A percentile compares a stretch with the other conserved stretches of the same genome.
Evolutionary conservation across 306 rosid species (phyloP).

Genomic region (Pterocarpus santalinus): DNA sequence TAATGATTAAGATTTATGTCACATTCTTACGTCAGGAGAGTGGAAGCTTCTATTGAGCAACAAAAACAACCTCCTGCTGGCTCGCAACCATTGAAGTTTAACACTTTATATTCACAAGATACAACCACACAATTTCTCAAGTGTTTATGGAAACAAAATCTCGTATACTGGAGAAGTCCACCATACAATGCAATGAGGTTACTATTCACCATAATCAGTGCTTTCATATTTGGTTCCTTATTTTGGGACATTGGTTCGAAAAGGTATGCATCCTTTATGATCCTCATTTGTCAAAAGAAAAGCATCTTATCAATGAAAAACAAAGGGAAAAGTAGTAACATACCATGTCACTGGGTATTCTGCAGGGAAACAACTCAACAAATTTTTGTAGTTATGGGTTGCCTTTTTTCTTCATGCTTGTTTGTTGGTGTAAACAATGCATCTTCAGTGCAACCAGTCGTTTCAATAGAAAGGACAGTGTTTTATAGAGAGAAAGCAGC

Average conservation of each 20-base stretch:
- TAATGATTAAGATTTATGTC: slow-evolving; percentile 12
- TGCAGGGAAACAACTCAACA: slow-evolving; percentile 69
- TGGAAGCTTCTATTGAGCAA: slow-evolving; percentile 63
- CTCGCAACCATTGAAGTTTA: slow-evolving; percentile 71
- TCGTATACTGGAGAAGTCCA: slow-evolving; percentile 94
- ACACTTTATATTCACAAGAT: slow-evolving; percentile 65
- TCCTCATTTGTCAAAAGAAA: slow-evolving; percentile 22
- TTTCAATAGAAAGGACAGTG: slow-evolving; percentile 92
- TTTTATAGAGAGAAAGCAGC: slow-evolving; percentile 92
- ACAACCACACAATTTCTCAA: slow-evolving; percentile 56
- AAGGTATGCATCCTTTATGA: slow-evolving; percentile 55
- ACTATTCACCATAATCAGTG: slow-evolving; percentile 64
- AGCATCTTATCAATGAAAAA: slow-evolving; percentile 24
- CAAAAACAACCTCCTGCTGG: slow-evolving; percentile 61
- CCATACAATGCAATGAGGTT: slow-evolving; percentile 79
- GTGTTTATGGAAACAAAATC: slow-evolving; percentile 85
- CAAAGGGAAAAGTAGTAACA: background rate
- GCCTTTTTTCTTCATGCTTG: slow-evolving; percentile 73
- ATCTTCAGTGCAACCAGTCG: slow-evolving; percentile 88
- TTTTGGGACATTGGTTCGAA: slow-evolving; percentile 77
- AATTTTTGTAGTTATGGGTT: slow-evolving; percentile 78
- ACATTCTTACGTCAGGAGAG: slow-evolving; percentile 57
- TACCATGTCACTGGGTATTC: slow-evolving; percentile 39
- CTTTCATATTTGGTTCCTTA: slow-evolving; percentile 69
- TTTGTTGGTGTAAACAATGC: slow-evolving; percentile 85